These are phyloP conservation scores for Sicyos edulis DNA, from an alignment of 306 rosid species.

Conservation along the genomic window DNA sequence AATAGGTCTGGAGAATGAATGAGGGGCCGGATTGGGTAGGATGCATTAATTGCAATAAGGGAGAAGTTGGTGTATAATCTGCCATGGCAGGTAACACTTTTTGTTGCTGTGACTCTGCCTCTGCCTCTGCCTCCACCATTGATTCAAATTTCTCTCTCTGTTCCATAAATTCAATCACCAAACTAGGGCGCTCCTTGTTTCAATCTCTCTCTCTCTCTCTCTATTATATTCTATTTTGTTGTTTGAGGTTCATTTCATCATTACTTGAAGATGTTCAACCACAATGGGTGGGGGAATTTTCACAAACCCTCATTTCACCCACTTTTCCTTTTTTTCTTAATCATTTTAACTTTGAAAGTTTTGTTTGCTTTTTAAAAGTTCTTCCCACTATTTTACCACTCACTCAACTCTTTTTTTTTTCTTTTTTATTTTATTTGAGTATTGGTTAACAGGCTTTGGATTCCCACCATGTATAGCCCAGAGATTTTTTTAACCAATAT, in stretches of 20 bases:
- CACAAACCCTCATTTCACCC: not conserved
- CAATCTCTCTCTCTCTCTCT: no score
- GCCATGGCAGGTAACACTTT: conserved; percentile 14
- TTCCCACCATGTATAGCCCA: conserved; percentile 15
- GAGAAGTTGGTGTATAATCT: not conserved
- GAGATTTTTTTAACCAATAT: not conserved
- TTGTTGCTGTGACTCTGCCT: conserved; percentile 7
- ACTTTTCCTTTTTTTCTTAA: not conserved
- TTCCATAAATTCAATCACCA: conserved; percentile 21
- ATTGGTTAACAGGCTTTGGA: conserved; percentile 18
- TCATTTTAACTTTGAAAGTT: conserved; percentile 22
- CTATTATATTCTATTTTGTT: not conserved
- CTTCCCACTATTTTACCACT: conserved; percentile 15
- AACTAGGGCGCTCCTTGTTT: conserved; percentile 17
- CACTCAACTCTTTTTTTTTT: not conserved
- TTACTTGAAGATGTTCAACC: conserved; percentile 10
- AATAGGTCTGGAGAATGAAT: not conserved
- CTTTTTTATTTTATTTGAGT: conserved; percentile 7
- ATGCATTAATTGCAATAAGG: conserved; percentile 11
- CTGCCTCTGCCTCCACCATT: conserved; percentile 20
- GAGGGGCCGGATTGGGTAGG: conserved; percentile 1
- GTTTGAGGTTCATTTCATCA: conserved; percentile 15
- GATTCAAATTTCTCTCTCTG: conserved; percentile 14
- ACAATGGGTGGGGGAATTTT: conserved; percentile 22
- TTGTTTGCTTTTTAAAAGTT: conserved; percentile 23